These are phyloP conservation scores for Peronosclerospora sorghi DNA, from an alignment of 352 stramenopile genomes.

Conservation along the genomic window DNA sequence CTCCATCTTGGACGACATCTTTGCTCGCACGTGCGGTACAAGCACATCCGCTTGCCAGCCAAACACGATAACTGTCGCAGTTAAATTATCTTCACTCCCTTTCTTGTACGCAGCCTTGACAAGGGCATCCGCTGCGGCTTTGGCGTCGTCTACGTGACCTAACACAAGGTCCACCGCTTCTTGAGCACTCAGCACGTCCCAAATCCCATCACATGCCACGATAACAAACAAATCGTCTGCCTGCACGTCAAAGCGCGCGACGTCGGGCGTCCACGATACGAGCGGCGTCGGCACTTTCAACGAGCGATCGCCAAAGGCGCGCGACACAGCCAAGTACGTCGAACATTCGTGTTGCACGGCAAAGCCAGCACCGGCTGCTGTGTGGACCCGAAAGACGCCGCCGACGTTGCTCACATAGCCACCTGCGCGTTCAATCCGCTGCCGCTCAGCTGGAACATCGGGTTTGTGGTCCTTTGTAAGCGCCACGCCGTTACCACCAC, in stretches of 20 bases:
- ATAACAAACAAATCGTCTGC: conserved; percentile 44
- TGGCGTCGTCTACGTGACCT: conserved; percentile 24
- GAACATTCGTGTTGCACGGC: conserved; percentile 17
- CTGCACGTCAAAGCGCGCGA: conserved; percentile 24
- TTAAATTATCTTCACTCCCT: conserved; percentile 48
- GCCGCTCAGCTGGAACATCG: conserved; percentile 28
- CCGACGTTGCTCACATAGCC: conserved; percentile 38
- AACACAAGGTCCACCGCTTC: conserved; percentile 40
- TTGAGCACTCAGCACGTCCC: conserved; percentile 52
- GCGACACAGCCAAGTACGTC: conserved; percentile 44
- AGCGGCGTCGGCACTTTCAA: conserved; percentile 34
- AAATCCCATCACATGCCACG: conserved; percentile 50
- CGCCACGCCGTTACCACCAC: conserved; percentile 21
- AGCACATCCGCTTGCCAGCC: conserved; percentile 22
- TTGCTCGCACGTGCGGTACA: conserved; percentile 9
- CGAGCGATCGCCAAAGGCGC: conserved; percentile 46
- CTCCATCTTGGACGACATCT: conserved; percentile 1
- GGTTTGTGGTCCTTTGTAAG: conserved; percentile 56
- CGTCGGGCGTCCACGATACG: conserved; percentile 45
- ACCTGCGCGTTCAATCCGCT: conserved; percentile 36
- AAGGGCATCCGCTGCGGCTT: conserved; percentile 35
- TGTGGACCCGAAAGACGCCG: conserved; percentile 45
- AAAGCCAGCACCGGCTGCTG: conserved; percentile 27
- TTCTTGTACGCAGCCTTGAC: conserved; percentile 44
- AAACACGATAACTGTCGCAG: conserved; percentile 40